Conservation (phyloP, 495 filamentous ascomycete genomes). For the Aspergillus incahuasiensis region DNA sequence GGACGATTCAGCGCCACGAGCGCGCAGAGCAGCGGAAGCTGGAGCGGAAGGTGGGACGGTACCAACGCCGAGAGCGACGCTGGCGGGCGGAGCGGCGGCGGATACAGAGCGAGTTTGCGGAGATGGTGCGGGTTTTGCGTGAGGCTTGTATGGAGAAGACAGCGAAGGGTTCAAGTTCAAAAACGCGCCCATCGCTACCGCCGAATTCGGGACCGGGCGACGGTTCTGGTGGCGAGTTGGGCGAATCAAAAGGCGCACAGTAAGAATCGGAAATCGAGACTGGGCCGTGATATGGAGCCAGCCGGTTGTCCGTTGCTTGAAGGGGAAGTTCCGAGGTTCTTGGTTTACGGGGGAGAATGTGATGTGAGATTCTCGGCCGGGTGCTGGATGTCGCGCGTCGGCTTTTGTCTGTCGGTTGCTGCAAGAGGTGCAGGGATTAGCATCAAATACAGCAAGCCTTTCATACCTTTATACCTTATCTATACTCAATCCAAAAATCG, state of each 20-base stretch:
- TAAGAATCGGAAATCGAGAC: neutral
- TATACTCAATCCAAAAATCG: neutral
- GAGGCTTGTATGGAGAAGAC: constrained; percentile 8
- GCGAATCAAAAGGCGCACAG: neutral
- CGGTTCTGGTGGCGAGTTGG: neutral
- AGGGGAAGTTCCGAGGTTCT: neutral
- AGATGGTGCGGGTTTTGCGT: constrained; percentile 9
- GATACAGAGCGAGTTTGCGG: constrained; percentile 14
- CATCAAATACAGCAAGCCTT: neutral
- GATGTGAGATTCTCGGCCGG: neutral
- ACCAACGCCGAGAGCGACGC: constrained; percentile 4
- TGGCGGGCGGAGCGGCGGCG: constrained; percentile 14
- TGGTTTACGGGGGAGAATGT: neutral
- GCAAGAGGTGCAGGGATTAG: neutral
- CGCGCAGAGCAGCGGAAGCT: constrained; percentile 2
- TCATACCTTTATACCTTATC: neutral
- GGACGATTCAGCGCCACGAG: constrained; percentile 18
- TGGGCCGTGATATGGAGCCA: neutral
- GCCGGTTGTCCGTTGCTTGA: neutral
- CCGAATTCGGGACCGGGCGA: neutral
- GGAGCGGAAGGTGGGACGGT: constrained; percentile 10
- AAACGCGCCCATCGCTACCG: neutral
- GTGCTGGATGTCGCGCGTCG: neutral
- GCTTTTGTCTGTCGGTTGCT: neutral
- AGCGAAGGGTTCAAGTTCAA: neutral